Evolutionary conservation across 2,329 filamentous ascomycete genomes (phyloP).

Genomic region (Apiospora sp.): DNA sequence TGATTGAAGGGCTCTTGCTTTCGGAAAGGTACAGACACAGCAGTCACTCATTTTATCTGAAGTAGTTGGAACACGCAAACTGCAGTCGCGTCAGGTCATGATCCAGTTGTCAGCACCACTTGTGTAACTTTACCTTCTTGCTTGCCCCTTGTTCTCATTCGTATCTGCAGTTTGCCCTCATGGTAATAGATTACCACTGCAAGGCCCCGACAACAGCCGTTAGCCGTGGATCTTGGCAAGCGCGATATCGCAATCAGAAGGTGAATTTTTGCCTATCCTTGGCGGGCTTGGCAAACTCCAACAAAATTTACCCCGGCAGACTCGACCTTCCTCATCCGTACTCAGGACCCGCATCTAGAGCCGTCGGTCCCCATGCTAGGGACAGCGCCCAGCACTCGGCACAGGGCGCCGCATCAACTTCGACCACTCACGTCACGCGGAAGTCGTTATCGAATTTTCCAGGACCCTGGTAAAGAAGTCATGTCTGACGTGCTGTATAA

Average conservation of each 20-base stretch:
- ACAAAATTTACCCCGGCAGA: neutral
- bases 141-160: no score
- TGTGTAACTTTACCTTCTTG: no score
- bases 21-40: no score
- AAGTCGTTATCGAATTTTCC: constrained; percentile 10
- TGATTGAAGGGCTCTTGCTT: no score
- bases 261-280: neutral
- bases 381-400: neutral
- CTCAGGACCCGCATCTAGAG: neutral
- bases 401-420: neutral
- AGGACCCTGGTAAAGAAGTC: neutral
- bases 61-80: no score
- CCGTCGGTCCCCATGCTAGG: neutral
- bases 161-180: no score
- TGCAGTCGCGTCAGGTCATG: no score
- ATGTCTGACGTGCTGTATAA: no score
- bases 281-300: constrained; percentile 12
- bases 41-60: no score
- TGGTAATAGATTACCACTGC: neutral
- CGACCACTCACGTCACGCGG: neutral
- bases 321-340: constrained; percentile 22
- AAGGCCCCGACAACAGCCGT: neutral
- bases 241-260: constrained; percentile 12
- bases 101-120: no score
- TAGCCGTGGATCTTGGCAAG: neutral